Conservation (phyloP, 805 yeast species). For the Komagataella mondaviorum region DNA sequence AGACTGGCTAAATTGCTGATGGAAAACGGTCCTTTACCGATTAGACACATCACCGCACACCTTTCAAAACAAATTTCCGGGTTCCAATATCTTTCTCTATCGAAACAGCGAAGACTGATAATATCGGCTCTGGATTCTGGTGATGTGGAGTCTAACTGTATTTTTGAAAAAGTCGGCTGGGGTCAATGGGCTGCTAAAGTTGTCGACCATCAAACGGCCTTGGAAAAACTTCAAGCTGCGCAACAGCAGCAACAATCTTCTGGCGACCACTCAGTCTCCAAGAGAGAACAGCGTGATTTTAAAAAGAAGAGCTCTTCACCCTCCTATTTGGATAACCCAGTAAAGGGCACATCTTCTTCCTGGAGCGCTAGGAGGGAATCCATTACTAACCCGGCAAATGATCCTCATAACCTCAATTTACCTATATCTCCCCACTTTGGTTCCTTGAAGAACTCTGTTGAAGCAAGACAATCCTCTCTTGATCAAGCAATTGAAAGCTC, state of each 20-base stretch:
- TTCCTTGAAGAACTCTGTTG: conserved; percentile 12
- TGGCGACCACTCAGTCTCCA: neutral
- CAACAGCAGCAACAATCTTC: neutral
- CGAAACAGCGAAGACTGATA: conserved; percentile 81
- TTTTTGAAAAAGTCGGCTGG: conserved; percentile 94
- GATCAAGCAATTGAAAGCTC: conserved; percentile 26
- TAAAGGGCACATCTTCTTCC: conserved; percentile 3
- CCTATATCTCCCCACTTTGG: conserved; percentile 25
- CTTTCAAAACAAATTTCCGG: conserved; percentile 63
- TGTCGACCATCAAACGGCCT: neutral
- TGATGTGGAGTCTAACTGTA: conserved; percentile 42
- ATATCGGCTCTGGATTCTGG: conserved; percentile 80
- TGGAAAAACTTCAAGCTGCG: neutral
- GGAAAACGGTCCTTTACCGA: conserved; percentile 78
- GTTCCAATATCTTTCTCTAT: conserved; percentile 66
- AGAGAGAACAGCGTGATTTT: neutral
- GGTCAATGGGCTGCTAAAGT: conserved; percentile 85
- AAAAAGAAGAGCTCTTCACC: neutral
- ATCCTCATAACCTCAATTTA: conserved; percentile 29
- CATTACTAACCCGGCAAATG: conserved; percentile 30
- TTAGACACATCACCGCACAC: conserved; percentile 77
- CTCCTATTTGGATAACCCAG: neutral
- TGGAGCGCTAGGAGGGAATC: conserved; percentile 30
- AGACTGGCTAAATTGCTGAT: conserved; percentile 57
- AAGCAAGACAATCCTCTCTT: conserved; percentile 15